Evolutionary conservation across 1,284 basidiomycete species (phyloP).

Genomic region (Cutaneotrichosporon cutaneum): DNA sequence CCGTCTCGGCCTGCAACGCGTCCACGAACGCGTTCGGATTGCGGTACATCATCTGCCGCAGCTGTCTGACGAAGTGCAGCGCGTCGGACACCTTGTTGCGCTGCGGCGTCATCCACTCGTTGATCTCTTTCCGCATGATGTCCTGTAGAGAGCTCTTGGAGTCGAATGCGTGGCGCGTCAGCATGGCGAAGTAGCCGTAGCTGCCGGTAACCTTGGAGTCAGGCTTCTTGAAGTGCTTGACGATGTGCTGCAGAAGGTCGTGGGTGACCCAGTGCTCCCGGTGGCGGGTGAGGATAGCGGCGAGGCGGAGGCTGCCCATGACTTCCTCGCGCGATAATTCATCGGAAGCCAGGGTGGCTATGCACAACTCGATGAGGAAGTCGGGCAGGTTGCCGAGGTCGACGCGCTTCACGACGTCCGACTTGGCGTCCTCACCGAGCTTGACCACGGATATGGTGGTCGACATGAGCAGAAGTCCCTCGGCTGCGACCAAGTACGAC

Average conservation of each 20-base stretch:
- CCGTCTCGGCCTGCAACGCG: constrained; percentile 67
- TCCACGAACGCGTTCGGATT: constrained; percentile 76
- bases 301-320: constrained; percentile 71
- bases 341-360: constrained; percentile 64
- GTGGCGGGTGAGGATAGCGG: constrained; percentile 79
- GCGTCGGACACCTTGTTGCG: constrained; percentile 71
- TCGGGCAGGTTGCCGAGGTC: constrained; percentile 51
- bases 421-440: constrained; percentile 29
- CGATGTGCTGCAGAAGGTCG: constrained; percentile 65
- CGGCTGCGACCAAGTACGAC: constrained; percentile 69
- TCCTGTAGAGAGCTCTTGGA: constrained; percentile 65
- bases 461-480: constrained; percentile 72
- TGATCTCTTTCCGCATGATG: constrained; percentile 80
- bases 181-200: constrained; percentile 79
- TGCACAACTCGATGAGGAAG: constrained; percentile 68
- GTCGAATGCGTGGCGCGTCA: constrained; percentile 88
- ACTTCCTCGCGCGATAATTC: constrained; percentile 64
- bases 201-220: constrained; percentile 57
- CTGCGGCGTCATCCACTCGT: constrained; percentile 68
- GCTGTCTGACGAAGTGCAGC: constrained; percentile 69
- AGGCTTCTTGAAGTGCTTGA: constrained; percentile 62
- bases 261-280: constrained; percentile 63
- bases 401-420: constrained; percentile 11
- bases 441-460: constrained; percentile 65
- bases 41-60: constrained; percentile 76